Percentiles rank a stretch among this genome's conserved stretches.
phyloP scores from a whole-genome alignment of 306 rosid species.

The Begonia loranthoides region DNA sequence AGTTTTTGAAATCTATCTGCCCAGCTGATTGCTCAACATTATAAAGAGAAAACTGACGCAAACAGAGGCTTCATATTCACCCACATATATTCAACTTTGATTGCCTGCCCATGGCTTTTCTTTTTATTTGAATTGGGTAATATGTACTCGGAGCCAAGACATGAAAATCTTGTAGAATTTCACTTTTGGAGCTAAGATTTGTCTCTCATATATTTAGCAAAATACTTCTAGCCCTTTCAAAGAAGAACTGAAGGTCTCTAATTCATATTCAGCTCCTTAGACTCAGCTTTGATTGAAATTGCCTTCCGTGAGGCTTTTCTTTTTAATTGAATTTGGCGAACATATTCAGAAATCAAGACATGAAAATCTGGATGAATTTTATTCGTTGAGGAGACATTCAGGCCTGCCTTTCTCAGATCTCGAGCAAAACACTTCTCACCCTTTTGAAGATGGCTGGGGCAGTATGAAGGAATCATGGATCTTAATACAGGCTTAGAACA shows the following conservation, averaged over 20 bases:
- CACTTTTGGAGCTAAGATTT: no score
- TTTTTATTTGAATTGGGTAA: no score
- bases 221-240: no score
- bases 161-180: no score
- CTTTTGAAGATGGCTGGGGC: conserved; percentile 38
- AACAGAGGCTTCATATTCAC: no score
- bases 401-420: conserved; percentile 38
- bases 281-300: conserved; percentile 11
- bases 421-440: conserved; percentile 39
- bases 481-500: conserved; percentile 59
- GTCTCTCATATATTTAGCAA: no score
- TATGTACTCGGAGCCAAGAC: no score
- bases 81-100: no score
- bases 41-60: no score
- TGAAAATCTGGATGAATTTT: conserved; percentile 44
- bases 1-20: no score
- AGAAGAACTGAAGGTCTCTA: not conserved
- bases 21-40: no score
- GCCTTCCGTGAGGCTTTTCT: conserved; percentile 21
- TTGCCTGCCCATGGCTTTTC: no score
- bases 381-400: conserved; percentile 27
- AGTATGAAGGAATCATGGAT: conserved; percentile 41
- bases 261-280: conserved; percentile 11
- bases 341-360: conserved; percentile 24
- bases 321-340: conserved; percentile 37